Base-by-base conservation (phyloP, 1,139 yeast species). In the Hanseniaspora gamundiae region DNA sequence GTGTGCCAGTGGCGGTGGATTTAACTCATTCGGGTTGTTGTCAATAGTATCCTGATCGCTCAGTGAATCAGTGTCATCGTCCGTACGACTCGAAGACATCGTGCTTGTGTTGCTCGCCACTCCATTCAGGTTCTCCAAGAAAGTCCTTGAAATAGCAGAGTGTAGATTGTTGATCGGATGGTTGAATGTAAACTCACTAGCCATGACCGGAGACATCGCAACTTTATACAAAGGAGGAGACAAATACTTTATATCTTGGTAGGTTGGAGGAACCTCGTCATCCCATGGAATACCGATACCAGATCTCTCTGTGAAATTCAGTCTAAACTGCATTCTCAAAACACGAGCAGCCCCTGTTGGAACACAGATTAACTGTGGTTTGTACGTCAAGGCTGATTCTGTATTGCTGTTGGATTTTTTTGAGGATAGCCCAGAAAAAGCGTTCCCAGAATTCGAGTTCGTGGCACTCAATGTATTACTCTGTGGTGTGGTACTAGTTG, bases 231-330 rank as follows among this genome's bases (percentile, higher is more conserved):
- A 78, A 2, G 98, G 98, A 0, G 98, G 97, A 39, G 93, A 77
- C 40, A 84, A 68, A 0, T 93, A 76, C 28, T 78, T 69, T 17
- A 88, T 88, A 54, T 86, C 91, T 43, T 77, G 86, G 57, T 93
- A 91, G 20, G 86, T 84, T 1, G 99, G 99, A 1, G 99, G 99
- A 17, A 91, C 97, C 61, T 91, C 98, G 58, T 88, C 97, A 62
- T 91, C 97, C 98, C 98, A 91, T 0, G 97, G 84, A 30, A 91
- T 85, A 4, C 99, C 98, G 41, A 91, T 69, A 0, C 99, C 99
- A 0, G 95, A 81, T 46, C 97, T 70, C 59, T 88, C 97, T 1
- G 95, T 84, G 24, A 91, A 63, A 10, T 70, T 70, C 16, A 91
- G 57, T 52, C 82, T 81, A 62, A 91, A 91, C 61, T 88, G 96